Evolutionary conservation across 106 monocot genomes (phyloP).

Genomic region (Posidonia australis): DNA sequence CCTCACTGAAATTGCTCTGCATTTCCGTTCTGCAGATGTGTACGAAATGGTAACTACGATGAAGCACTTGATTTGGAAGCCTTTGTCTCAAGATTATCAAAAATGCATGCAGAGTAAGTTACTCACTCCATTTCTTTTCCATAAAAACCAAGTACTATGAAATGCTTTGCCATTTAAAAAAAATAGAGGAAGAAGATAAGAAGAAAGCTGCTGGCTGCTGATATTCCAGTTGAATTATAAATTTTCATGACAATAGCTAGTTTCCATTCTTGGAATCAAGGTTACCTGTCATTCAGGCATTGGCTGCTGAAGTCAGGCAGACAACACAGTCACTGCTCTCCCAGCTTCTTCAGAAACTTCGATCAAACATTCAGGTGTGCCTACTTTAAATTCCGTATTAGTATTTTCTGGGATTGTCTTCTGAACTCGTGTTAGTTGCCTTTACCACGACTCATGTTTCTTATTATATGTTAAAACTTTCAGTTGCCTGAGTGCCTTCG

Average conservation of each 20-base stretch:
- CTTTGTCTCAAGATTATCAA: conserved; percentile 76
- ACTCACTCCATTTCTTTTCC: neutral
- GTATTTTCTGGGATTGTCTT: neutral
- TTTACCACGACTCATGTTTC: too few relatives aligned
- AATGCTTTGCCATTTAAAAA: neutral
- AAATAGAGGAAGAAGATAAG: neutral
- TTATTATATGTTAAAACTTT: neutral
- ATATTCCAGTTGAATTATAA: conserved; percentile 1
- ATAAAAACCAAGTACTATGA: neutral
- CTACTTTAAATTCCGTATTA: neutral
- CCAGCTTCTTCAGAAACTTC: conserved; percentile 95
- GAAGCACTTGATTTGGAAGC: conserved; percentile 98
- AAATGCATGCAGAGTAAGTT: conserved; percentile 89
- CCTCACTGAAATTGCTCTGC: neutral
- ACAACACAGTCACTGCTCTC: conserved; percentile 77
- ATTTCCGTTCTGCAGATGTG: conserved; percentile 40
- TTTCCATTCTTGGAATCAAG: conserved; percentile 47
- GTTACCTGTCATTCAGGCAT: conserved; percentile 91
- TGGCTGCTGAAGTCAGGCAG: conserved; percentile 82
- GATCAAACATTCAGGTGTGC: conserved; percentile 86
- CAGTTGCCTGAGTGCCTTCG: conserved; percentile 95
- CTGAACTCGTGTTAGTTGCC: too few relatives aligned
- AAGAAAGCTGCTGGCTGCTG: conserved; percentile 1
- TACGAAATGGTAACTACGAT: conserved; percentile 95
- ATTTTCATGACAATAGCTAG: conserved; percentile 25